Base-by-base conservation (phyloP, 2,329 filamentous ascomycete species). In the Calonectria hawksworthii region DNA sequence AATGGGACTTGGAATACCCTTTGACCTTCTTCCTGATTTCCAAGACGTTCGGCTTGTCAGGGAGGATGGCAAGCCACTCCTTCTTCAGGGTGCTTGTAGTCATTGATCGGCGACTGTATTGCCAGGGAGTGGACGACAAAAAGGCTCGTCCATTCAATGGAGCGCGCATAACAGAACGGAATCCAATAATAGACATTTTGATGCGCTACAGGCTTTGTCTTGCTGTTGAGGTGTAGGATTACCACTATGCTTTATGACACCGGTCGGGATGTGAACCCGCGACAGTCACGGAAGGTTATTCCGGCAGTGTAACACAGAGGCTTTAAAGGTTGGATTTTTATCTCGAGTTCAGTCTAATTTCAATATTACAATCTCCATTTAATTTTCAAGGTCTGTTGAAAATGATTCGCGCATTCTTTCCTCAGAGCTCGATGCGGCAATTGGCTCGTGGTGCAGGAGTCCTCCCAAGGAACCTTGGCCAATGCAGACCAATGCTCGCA, bases 1-100 rank as follows among this genome's bases (percentile, higher is more conserved):
- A 9, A 13, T 4, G 5, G 16, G 9, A 5, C 32, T 14, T 2
- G 4, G 1, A 9, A 36, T 30, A 75, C 74, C 32, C 56, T 44
- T 75, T 75, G 8, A 72, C 75, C 11, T 26, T 69, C 26, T 72
- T 75, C 30, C 75, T 51, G 13, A 74, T 47, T 5, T 74, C 66
- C 14, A 77, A 38, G 0, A 75, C 75, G 30, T 74, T 41, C 2
- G 71, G 68, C 28, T 72, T 72, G 30, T 77, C 74, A 6, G 71
- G 71, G 10, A 77, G 64, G 18, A 77, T 75, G 0, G 44, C 68
- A 14, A 74, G 65, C 54, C 66, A 75, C 52, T 75, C 70, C n/a
- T 68, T 67, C 68, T 70, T 75, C 1, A 9, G 36, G 11, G 28
- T 51, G 11, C 28, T 34, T 1, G 74, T 75, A 0, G 68, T 68